phyloP scores from a whole-genome alignment of 2,329 filamentous ascomycete genomes.

The Aspergillus texensis region DNA sequence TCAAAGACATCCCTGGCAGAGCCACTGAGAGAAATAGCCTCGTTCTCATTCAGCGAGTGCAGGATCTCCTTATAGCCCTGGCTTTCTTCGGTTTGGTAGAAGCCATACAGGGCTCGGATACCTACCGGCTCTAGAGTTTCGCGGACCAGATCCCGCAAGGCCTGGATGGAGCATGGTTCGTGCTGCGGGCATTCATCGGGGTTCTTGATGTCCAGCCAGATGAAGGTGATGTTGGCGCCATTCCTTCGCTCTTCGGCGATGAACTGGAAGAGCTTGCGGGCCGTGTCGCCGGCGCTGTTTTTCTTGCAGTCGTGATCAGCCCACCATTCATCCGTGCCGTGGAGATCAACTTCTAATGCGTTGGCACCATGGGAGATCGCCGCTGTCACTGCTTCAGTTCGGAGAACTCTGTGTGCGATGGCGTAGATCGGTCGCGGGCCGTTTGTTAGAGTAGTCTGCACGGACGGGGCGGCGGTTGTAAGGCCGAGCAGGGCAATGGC shows the following conservation, averaged over 20 bases:
- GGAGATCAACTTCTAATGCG: conserved; percentile 24
- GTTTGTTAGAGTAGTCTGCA: not conserved
- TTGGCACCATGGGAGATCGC: conserved; percentile 24
- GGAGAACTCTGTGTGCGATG: conserved; percentile 47
- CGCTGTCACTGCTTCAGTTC: conserved; percentile 9
- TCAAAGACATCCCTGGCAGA: not conserved
- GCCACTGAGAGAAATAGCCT: conserved; percentile 8
- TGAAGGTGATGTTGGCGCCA: conserved; percentile 18
- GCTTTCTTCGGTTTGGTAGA: conserved; percentile 11
- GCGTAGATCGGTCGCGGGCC: conserved; percentile 36
- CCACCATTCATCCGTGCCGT: conserved; percentile 21
- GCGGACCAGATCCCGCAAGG: conserved; percentile 18
- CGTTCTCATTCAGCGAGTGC: conserved; percentile 6
- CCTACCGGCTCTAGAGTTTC: conserved; percentile 17
- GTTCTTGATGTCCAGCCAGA: conserved; percentile 28
- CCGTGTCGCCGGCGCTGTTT: conserved; percentile 5
- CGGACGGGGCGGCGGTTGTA: not conserved
- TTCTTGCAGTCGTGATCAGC: conserved; percentile 20
- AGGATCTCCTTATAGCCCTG: conserved; percentile 13
- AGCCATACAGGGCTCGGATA: conserved; percentile 21
- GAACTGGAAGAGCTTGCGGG: conserved; percentile 14
- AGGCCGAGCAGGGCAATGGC: not conserved
- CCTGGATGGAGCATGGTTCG: conserved; percentile 17
- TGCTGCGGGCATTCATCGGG: conserved; percentile 16
- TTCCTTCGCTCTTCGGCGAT: conserved; percentile 15